Base-by-base conservation (phyloP, 2,329 filamentous ascomycete genomes). In the Colletotrichum chlorophyti region DNA sequence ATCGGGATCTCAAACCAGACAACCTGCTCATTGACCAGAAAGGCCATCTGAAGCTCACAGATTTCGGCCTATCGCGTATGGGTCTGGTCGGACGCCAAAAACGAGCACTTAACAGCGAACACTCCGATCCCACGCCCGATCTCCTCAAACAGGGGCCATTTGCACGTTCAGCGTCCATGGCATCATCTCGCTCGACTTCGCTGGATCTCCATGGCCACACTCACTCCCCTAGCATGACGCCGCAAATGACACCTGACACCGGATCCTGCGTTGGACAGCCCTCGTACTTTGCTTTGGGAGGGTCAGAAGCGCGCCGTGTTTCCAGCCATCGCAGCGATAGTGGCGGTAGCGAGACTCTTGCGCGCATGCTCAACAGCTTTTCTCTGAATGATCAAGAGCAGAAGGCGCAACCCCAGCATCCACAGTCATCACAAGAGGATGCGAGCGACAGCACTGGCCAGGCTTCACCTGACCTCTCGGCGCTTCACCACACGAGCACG, bases 41-140 rank as follows among this genome's bases (percentile, higher is more conserved):
- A 68, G 95, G 95, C 2, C 95, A 99, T 75, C 78, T 99, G 55
- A 99, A 99, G 75, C 81, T 99, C 66, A 99, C 96, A 1, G 95
- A 99, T 72, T 99, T 99, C 77, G 95, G 95, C 60, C 81, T 99
- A 23, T 99, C 95, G 11, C 88, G 95, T 24, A 98, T 99, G 94
- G 96, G 95, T 70, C 80, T 99, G 63, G 91, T 99, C 61, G 95
- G 95, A 59, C 91, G 95, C 67, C 95, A 99, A 75, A 98, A 99
- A 78, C 88, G 95, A 67, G 92, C 94, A 19, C 81, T 97, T 43
- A 95, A 89, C 69, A 88, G 83, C 77, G 84, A 83, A 70, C 80
- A 87, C 24, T 86, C 87, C 27, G 94, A 99, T 63, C 87, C 89
- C n/a, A 93, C 89, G 1, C 95, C 95, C 1, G 96, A 99, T 76